phyloP scores from a whole-genome alignment of 257 asterid species.

The Solanum habrochaites region DNA sequence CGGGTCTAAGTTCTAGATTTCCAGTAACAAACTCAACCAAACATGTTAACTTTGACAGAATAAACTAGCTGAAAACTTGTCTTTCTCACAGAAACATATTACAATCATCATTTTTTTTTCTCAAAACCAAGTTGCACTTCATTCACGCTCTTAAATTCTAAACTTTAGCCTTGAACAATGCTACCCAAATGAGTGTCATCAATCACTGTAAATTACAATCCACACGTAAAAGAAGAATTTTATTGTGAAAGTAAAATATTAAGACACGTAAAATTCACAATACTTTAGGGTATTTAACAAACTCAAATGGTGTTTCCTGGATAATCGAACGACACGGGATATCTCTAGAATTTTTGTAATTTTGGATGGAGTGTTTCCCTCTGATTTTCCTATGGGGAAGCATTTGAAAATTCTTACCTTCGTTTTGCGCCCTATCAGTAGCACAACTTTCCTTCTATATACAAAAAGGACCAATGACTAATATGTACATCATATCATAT shows the following conservation, averaged over 20 bases:
- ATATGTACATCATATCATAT: conserved; percentile 24
- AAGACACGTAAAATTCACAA: not conserved
- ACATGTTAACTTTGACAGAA: not conserved
- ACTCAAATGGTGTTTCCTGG: conserved; percentile 79
- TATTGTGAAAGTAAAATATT: not conserved
- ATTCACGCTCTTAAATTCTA: not conserved
- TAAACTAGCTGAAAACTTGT: not conserved
- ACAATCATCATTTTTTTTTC: not conserved
- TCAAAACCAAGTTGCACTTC: not conserved
- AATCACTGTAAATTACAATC: not conserved
- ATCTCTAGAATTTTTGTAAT: conserved; percentile 49
- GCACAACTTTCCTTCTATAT: conserved; percentile 19
- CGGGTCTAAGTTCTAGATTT: not conserved
- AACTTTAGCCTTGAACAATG: not conserved
- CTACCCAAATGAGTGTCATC: not conserved
- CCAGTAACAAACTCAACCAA: not conserved
- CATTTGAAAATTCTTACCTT: conserved; percentile 16
- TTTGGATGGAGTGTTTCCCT: conserved; percentile 30
- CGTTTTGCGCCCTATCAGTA: conserved; percentile 14
- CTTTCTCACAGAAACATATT: not conserved
- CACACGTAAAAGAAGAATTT: not conserved
- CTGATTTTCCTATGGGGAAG: conserved; percentile 12
- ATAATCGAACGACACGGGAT: conserved; percentile 73
- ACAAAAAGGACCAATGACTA: conserved; percentile 36
- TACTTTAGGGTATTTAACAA: conserved; percentile 28